A percentile compares a stretch with the other conserved stretches of the same genome.
Conservation (phyloP, 2,329 filamentous ascomycete genomes). For the Colletotrichum brevisporum region DNA sequence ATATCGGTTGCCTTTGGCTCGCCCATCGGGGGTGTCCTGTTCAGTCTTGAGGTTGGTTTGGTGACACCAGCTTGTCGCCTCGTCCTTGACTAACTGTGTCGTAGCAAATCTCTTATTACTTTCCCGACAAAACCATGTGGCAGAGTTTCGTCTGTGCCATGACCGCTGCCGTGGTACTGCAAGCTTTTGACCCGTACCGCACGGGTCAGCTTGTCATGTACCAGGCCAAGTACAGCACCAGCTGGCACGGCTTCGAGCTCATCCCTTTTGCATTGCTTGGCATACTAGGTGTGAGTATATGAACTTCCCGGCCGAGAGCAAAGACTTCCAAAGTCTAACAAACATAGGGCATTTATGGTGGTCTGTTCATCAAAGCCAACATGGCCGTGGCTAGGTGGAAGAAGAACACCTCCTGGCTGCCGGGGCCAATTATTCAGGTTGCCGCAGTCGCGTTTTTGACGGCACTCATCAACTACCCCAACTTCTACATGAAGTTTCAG, state of each 20-base stretch:
- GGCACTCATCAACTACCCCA: constrained; percentile 93
- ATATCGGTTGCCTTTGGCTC: constrained; percentile 96
- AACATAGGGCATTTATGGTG: constrained; percentile 85
- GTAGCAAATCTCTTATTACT: constrained; percentile 95
- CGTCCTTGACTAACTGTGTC: constrained; percentile 27
- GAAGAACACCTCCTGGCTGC: constrained; percentile 74
- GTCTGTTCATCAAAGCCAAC: constrained; percentile 94
- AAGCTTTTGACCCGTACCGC: constrained; percentile 93
- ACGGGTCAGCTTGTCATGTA: constrained; percentile 97
- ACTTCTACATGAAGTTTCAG: constrained; percentile 96
- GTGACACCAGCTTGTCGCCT: constrained; percentile 21
- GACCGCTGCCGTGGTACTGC: constrained; percentile 95
- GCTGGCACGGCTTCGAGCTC: constrained; percentile 96
- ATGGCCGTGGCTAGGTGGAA: constrained; percentile 89
- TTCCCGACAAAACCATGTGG: constrained; percentile 99
- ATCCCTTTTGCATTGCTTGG: constrained; percentile 90
- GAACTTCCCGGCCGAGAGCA: neutral
- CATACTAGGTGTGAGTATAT: constrained; percentile 75
- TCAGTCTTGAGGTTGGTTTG: constrained; percentile 86
- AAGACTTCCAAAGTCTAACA: constrained; percentile 36
- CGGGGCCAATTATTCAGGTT: constrained; percentile 85
- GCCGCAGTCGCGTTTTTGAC: constrained; percentile 84
- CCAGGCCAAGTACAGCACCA: constrained; percentile 91
- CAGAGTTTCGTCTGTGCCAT: constrained; percentile 99
- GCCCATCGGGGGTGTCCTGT: constrained; percentile 93